Conservation (phyloP, 176 grass and related monocot genomes). For the Otatea glauca region DNA sequence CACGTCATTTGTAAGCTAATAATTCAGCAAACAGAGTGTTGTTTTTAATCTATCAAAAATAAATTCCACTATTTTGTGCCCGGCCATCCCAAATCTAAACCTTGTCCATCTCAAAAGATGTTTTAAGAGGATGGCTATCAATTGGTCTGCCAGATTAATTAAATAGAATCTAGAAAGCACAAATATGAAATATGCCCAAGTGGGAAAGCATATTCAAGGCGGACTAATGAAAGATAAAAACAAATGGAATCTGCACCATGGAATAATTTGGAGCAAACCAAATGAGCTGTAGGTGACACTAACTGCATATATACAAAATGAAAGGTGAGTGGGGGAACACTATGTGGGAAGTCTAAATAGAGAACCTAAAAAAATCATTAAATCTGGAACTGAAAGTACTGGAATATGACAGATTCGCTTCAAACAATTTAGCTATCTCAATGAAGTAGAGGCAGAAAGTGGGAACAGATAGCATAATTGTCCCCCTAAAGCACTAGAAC, state of each 20-base stretch:
- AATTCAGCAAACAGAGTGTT: not conserved
- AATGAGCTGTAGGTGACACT: slow-evolving; percentile 12
- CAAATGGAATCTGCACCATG: slow-evolving; percentile 20
- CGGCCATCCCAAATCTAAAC: slow-evolving; percentile 5
- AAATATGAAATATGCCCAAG: not conserved
- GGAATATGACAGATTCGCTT: slow-evolving; percentile 22
- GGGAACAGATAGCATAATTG: slow-evolving; percentile 39
- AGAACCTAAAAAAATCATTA: slow-evolving; percentile 7
- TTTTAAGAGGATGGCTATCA: not conserved
- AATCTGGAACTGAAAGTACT: slow-evolving; percentile 19
- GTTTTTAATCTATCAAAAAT: not conserved
- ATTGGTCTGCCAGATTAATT: not conserved
- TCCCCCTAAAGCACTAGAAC: slow-evolving; percentile 43
- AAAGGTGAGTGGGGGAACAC: not conserved
- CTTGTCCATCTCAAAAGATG: not conserved
- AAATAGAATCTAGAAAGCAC: not conserved
- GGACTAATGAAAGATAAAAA: not conserved
- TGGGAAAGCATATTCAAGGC: not conserved
- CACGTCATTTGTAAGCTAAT: not conserved
- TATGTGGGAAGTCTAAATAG: not conserved
- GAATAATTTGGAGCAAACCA: slow-evolving; percentile 5
- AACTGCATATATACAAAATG: slow-evolving; percentile 22
- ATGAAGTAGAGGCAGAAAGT: slow-evolving; percentile 10
- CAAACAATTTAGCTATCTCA: slow-evolving; percentile 35
- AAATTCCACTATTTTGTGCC: not conserved